Evolutionary conservation across 2,329 filamentous ascomycete species (phyloP).

Genomic region (Aspergillus jensenii): DNA sequence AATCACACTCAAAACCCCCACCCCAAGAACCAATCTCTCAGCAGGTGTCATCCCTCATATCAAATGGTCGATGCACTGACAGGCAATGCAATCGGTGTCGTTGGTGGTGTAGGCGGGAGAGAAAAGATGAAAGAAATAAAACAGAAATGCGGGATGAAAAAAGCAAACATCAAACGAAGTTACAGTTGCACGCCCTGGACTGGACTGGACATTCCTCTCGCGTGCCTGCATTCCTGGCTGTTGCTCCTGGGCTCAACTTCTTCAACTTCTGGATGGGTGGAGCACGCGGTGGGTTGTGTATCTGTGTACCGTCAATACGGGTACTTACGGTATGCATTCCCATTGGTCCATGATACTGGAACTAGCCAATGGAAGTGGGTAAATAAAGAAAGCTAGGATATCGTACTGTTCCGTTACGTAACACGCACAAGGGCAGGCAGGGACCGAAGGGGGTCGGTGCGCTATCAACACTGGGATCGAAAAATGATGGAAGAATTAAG

Average conservation of each 20-base stretch:
- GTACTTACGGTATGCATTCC: neutral
- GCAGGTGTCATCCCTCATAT: constrained; percentile 22
- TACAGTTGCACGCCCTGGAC: neutral
- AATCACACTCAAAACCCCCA: constrained; percentile 25
- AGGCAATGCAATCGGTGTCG: neutral
- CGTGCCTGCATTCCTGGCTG: neutral
- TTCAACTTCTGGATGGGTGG: neutral
- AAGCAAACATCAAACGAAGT: neutral
- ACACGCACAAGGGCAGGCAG: neutral
- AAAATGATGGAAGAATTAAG: too few relatives aligned
- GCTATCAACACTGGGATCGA: too few relatives aligned
- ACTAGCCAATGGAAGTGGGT: neutral
- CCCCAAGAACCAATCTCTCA: constrained; percentile 21
- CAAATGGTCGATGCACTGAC: neutral
- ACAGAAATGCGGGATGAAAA: neutral
- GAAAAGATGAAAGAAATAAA: neutral
- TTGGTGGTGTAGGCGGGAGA: neutral
- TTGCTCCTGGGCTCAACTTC: neutral
- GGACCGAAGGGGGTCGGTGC: neutral
- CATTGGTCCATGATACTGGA: neutral
- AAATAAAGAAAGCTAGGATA: too few relatives aligned
- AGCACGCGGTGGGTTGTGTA: neutral
- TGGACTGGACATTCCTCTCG: neutral
- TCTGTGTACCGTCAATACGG: neutral
- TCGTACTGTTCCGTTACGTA: neutral